Evolutionary conservation across 192 early-diverging fungal genomes (phyloP), one percentile per base, ranked within the genome.

Genomic region (Backusella psychrophila): DNA sequence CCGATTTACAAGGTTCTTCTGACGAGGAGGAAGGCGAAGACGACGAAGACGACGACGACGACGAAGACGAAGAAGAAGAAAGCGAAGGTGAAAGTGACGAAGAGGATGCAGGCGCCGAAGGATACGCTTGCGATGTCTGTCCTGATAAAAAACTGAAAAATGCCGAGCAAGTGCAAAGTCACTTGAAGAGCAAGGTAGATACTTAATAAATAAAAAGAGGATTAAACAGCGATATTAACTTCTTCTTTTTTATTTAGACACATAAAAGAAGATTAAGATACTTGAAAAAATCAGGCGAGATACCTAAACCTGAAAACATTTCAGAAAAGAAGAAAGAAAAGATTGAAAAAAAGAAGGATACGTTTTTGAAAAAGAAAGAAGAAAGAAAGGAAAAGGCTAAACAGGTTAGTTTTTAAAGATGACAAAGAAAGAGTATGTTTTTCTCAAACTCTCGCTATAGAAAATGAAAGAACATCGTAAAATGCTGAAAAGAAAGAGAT

Each of bases 391-490:
- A 49, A 38, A 74, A 63, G 52, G 69, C 68, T 11, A 67, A 73
- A 52, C 52, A 66, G 36, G 76, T 77, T 67, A 38, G 77, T 31
- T 46, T 31, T 63, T 59, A 11, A 6, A 52, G 41, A 15, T 41
- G 9, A 8, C 26, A 41, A 26, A 41, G 42, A 56, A 21, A 65
- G 38, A 42, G 44, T 73, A n/a, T 15, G 15, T 15, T 34, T 46
- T 23, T 59, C 23, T 59, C 9, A 23, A 23, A 59, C 3, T 59
- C 23, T 63, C 9, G 1, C 1, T 66, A 44, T 56, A 78, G 73
- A 79, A 79, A 75, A 49, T 42, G 36, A 79, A 79, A 46, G 78
- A 75, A 35, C 73, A 69, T 26, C 78, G 74, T 36, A 79, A 75
- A 73, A 41, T 66, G 34, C 5, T 71, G 9, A 75, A 75, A 26